A percentile compares a stretch with the other conserved stretches of the same genome.
Conservation (phyloP, 352 stramenopile genomes). For the Globisporangium mamillatum region DNA sequence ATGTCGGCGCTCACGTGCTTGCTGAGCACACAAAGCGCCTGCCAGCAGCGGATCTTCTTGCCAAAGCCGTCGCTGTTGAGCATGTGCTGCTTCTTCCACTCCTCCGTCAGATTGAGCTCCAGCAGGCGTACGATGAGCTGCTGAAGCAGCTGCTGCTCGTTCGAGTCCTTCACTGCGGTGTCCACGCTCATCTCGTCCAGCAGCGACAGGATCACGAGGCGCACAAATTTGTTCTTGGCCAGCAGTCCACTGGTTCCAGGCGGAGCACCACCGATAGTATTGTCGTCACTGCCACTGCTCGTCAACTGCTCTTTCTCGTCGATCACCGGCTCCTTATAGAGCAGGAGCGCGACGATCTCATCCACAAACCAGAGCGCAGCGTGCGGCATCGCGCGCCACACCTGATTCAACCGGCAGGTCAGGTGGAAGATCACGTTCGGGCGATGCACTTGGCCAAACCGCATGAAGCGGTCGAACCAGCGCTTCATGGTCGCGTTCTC, state of each 20-base stretch:
- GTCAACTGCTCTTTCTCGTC: conserved; percentile 56
- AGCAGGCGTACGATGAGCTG: conserved; percentile 39
- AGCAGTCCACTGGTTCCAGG: conserved; percentile 13
- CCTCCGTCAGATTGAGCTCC: conserved; percentile 47
- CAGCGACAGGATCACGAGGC: conserved; percentile 65
- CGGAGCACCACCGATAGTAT: neutral
- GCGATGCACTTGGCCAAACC: conserved; percentile 53
- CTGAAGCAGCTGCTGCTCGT: conserved; percentile 32
- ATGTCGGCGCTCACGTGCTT: conserved; percentile 35
- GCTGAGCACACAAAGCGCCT: conserved; percentile 72
- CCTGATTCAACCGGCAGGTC: conserved; percentile 55
- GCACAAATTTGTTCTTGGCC: conserved; percentile 65
- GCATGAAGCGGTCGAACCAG: conserved; percentile 53
- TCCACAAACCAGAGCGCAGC: conserved; percentile 51
- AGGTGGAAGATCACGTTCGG: conserved; percentile 84
- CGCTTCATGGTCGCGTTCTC: conserved; percentile 42
- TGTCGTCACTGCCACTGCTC: neutral
- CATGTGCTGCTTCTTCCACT: conserved; percentile 83
- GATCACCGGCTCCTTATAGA: conserved; percentile 80
- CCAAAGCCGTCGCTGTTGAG: conserved; percentile 82
- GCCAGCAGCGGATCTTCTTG: conserved; percentile 71
- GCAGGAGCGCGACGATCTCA: conserved; percentile 63
- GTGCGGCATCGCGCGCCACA: conserved; percentile 53
- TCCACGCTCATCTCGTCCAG: conserved; percentile 53
- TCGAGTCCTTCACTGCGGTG: conserved; percentile 1